Evolutionary conservation across 23 red algal genomes (phyloP).

Genomic region (Gracilaria gracilis): DNA sequence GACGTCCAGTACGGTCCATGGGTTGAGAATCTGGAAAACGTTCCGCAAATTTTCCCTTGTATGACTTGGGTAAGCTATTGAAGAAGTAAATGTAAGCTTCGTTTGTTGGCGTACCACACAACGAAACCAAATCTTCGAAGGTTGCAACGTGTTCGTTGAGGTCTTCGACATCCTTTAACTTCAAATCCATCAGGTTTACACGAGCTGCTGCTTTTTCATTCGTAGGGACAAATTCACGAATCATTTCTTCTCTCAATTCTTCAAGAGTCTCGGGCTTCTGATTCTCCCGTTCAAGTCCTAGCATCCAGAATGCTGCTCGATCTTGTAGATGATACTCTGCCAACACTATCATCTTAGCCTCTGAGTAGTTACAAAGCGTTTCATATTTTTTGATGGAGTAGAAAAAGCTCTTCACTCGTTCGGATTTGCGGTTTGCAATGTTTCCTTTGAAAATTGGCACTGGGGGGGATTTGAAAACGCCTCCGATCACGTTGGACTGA

Average conservation of each 20-base stretch:
- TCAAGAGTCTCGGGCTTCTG: constrained; percentile 31
- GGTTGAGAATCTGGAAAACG: constrained; percentile 41
- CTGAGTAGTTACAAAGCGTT: constrained; percentile 12
- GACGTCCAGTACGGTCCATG: not conserved
- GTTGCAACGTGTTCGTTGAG: constrained; percentile 29
- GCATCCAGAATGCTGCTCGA: constrained; percentile 27
- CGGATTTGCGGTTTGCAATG: constrained; percentile 3
- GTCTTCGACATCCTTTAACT: not conserved
- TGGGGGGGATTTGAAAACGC: constrained; percentile 21
- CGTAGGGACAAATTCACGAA: constrained; percentile 40
- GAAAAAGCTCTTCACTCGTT: constrained; percentile 23
- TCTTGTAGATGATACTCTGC: constrained; percentile 48
- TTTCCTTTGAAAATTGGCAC: constrained; percentile 41
- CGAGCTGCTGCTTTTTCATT: constrained; percentile 46
- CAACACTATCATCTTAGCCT: constrained; percentile 29
- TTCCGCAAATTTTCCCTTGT: constrained; percentile 25
- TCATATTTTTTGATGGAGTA: not conserved
- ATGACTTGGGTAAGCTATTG: constrained; percentile 14
- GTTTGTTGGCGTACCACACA: constrained; percentile 23
- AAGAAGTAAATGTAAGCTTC: constrained; percentile 36
- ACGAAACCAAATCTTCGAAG: constrained; percentile 14
- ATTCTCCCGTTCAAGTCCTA: constrained; percentile 17
- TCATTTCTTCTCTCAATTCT: constrained; percentile 13
- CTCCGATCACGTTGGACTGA: not conserved
- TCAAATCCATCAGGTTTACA: constrained; percentile 34